Evolutionary conservation across 208 protist species (phyloP).

Genomic region (Trypanosoma scelopori): DNA sequence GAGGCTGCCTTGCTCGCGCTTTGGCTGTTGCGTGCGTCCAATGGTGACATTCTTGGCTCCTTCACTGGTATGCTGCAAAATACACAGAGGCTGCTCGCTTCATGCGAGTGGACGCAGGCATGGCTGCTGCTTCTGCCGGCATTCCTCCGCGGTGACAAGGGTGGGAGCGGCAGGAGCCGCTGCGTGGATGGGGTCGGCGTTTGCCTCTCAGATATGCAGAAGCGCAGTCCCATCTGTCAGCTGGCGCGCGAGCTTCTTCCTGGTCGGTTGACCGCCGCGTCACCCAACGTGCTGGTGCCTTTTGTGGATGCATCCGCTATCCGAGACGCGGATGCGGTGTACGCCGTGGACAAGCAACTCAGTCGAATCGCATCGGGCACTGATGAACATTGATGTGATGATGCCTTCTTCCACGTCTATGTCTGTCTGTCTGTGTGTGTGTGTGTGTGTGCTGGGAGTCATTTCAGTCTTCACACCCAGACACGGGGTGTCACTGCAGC

Average conservation of each 20-base stretch:
- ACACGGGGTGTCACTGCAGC: no score
- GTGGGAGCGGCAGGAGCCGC: neutral
- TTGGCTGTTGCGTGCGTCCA: slow-evolving; percentile 12
- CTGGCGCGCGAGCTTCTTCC: slow-evolving; percentile 13
- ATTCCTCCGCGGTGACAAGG: slow-evolving; percentile 6
- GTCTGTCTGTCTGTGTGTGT: slow-evolving; percentile 1
- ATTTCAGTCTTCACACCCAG: no score
- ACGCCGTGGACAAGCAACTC: slow-evolving; percentile 25
- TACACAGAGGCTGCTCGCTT: slow-evolving; percentile 22
- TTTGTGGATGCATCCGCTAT: slow-evolving; percentile 21
- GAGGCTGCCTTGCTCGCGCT: slow-evolving; percentile 20
- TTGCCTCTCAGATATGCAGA: slow-evolving; percentile 7
- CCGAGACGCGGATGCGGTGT: slow-evolving; percentile 14
- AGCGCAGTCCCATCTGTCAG: slow-evolving; percentile 19
- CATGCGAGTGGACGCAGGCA: slow-evolving; percentile 1
- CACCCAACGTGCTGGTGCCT: slow-evolving; percentile 10
- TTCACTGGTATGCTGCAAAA: slow-evolving; percentile 3
- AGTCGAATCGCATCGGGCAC: slow-evolving; percentile 25
- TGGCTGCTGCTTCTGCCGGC: slow-evolving; percentile 24
- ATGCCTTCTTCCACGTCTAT: neutral
- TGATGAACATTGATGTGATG: slow-evolving; percentile 1
- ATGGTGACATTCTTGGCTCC: neutral
- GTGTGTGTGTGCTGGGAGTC: slow-evolving; percentile 3
- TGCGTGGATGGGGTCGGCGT: neutral
- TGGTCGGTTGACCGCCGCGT: neutral